Base-by-base conservation (phyloP, 2,329 filamentous ascomycete genomes). In the Exophiala sp. region DNA sequence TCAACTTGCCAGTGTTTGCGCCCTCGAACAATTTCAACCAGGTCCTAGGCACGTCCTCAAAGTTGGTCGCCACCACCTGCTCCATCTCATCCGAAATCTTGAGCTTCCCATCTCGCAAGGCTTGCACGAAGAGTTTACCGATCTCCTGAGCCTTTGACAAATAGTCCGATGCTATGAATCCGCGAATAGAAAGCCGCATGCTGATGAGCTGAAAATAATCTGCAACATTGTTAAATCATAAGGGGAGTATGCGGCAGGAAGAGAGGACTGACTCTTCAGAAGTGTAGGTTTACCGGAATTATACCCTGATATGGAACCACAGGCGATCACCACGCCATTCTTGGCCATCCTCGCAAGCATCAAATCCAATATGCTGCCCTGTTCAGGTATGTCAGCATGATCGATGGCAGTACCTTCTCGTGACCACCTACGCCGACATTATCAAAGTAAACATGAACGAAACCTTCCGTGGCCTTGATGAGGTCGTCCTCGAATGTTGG, bases 401-500 rank as follows among this genome's bases (percentile, higher is more conserved):
- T 49, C 9, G 21, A 29, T 12, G 47, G 46, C 8, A 33, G 7
- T 32, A 11, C 14, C 8, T 1, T 16, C n/a, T 21, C 5, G 33
- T 42, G 11, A n/a, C 10, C 14, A 52, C 51, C 52, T 45, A 55
- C 52, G 11, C 60, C 61, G 50, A 72, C 61, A 34, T 89, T 89
- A 69, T 89, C 86, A 67, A 83, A 89, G 69, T 83, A 89, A 11
- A 89, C 81, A 69, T 87, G 83, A 50, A 85, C 86, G 18, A 54
- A 59, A 11, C 52, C 53, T 9, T 57, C 50, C 1, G 54, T 58
- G 12, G 59, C 59, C 7, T 56, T 49, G 29, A 29, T 47, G 35
- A 61, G 50, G 32, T 66, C 60, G 72, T 77, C 9, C 82, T 87
- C 12, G 78, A 82, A 50, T 76, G 77, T 62, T 75, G 75, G 57